Evolutionary conservation across 1,284 basidiomycete species (phyloP), one percentile per base, ranked within the genome.

Genomic region (Phylloboletellus chloephorus): DNA sequence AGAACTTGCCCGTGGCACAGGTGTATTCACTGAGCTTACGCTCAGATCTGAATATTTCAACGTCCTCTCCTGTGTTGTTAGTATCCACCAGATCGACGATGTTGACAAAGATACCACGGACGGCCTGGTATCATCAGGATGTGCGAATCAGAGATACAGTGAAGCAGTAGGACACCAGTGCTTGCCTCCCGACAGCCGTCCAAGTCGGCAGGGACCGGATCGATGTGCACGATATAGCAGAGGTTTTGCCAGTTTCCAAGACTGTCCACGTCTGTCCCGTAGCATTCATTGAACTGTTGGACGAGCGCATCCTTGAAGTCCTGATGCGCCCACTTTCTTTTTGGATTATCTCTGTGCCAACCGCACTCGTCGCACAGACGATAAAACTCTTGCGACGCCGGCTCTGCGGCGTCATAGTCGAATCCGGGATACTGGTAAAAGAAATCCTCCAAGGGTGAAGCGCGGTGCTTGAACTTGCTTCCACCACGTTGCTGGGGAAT

Each of bases 11-110:
- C 0, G 34, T 29, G 0, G 2, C 2, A 0, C 21, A 16, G 0
- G 52, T 53, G 16, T 53, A 53, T 4, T 45, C 4, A 5, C 42
- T 43, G 22, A 53, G 45, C 6, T 31, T 19, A 3, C 7, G 29
- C 38, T 53, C 52, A 21, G 54, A 24, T 0, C n/a, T 4, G 26
- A 53, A 53, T 0, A 52, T 13, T 7, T 22, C 13, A 0, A 52
- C 42, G 0, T 40, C 23, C 0, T 25, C 11, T 0, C 41, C 49
- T 2, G 49, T 52, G 0, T 3, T 12, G 10, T 44, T 13, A 0
- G 21, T 26, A 15, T 56, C 51, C 5, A 53, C 43, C 3, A 56
- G 53, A 21, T 56, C 53, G 13, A 52, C 54, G 7, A 52, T 48
- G 4, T 52, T 52, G 10, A 54, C 52, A 2, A 34, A 9, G 0